Evolutionary conservation across 1,139 yeast genomes (phyloP), one percentile per base, ranked within the genome.

Genomic region (Petasospora fabianii): DNA sequence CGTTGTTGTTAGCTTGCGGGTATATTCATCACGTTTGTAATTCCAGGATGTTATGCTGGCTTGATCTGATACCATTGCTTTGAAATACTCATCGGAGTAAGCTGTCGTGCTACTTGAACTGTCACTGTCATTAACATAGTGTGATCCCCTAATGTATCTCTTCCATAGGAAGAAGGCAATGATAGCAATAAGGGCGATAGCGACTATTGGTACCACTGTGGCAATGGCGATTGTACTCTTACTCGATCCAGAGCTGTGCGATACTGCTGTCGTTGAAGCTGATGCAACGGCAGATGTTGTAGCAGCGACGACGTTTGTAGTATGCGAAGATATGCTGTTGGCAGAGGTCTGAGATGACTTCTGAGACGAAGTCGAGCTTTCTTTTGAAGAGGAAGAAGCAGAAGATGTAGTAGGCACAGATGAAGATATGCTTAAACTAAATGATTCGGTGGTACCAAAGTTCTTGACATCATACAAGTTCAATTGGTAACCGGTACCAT

Each of bases 381-480:
- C 15, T 11, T 15, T 27, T 18, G 35, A 11, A 4, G 41, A 29
- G 24, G 22, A 22, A 6, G 35, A 24, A 12, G 29, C 12, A 12
- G 32, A 11, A 1, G 39, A 17, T 17, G 35, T 27, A 5, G 30
- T 3, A 14, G 32, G 19, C 3, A 32, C 16, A 11, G 34, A 18
- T 7, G 27, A 7, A 8, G 26, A 13, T 15, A 5, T 24, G 20
- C 12, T 14, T 12, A 26, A 26, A 8, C 16, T 26, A 10, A 26
- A 5, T 10, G 16, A 26, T 5, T 14, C 28, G 6, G n/a, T 26
- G 11, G 26, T 11, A 22, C 50, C 46, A 30, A 64, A 49, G 3
- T 46, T 39, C 10, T 56, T 42, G 3, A 60, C 51, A 48, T 62
- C 54, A 50, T 51, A 62, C 26, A 66, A 40, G 12, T 54, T 39